Evolutionary conservation across 345 rosid species (phyloP).

Genomic region (Eucalyptus victrix): DNA sequence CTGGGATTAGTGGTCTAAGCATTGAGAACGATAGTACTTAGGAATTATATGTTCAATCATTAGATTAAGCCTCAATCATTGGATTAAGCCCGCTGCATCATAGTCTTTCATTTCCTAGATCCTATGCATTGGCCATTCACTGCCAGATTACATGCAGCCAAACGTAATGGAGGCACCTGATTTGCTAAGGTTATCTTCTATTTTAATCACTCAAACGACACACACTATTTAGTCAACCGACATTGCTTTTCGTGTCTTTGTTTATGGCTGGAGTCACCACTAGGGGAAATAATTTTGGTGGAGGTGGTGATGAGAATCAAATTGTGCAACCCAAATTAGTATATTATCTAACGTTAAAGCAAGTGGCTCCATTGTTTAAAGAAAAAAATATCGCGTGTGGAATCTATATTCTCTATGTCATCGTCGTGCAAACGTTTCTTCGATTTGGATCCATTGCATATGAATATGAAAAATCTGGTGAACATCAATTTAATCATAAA

Average conservation of each 20-base stretch:
- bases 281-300: background rate
- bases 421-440: background rate
- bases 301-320: background rate
- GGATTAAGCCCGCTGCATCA: background rate
- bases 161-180: background rate
- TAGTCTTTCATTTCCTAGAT: background rate
- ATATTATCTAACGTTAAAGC: background rate
- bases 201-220: background rate
- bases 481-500: background rate
- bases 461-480: background rate
- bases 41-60: background rate
- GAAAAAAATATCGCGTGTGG: background rate
- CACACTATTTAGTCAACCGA: background rate
- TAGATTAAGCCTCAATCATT: background rate
- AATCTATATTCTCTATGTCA: background rate
- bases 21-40: background rate
- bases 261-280: background rate
- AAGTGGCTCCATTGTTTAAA: background rate
- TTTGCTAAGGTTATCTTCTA: background rate
- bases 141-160: background rate
- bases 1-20: background rate
- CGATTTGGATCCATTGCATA: background rate
- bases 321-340: background rate
- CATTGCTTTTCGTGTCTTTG: background rate
- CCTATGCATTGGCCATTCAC: background rate